Evolutionary conservation across 768 basidiomycete genomes (phyloP), one percentile per base, ranked within the genome.

Genomic region (Cystofilobasidium capitatum): DNA sequence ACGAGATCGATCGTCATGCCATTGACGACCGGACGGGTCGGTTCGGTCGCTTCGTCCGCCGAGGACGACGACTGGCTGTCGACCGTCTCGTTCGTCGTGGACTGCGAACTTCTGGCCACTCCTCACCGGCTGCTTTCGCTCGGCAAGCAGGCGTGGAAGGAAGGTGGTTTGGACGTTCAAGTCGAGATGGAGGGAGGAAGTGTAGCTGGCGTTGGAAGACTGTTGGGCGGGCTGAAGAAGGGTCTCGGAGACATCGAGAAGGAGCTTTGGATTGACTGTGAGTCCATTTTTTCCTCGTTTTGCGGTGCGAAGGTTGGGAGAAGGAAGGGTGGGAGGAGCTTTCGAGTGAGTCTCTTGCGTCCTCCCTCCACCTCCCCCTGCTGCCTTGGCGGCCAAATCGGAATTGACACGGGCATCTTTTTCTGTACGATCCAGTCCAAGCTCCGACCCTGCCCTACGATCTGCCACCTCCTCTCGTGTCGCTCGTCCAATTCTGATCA

Each of bases 121-220:
- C 74, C 75, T 3, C 71, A 69, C 1, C 72, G 73, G 5, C 58
- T 77, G 20, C 69, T 73, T 64, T 69, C 70, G 13, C 73, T 74
- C 55, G 74, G 69, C 2, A 72, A 74, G 35, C 55, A 57, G 9
- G 71, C 69, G 0, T 78, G 75, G 76, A 64, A 42, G 20, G 62
- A 68, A 24, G 75, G 75, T 5, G 22, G 44, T 14, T 59, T 74
- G 4, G 59, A 63, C 3, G 70, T 74, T 14, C 44, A 59, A 12
- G 59, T 77, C 0, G 68, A 47, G 4, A 58, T 74, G 14, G 42
- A 66, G 55, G 29, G 74, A 73, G 13, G 35, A 71, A 26, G 73
- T 72, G 9, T 45, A 47, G 10, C 20, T 33, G 24, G 47, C 4
- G 13, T 22, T 60, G 22, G 65, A 44, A 26, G 64, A 55, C 35